phyloP scores from a whole-genome alignment of 768 basidiomycete species.

The Lactarius deliciosus region DNA sequence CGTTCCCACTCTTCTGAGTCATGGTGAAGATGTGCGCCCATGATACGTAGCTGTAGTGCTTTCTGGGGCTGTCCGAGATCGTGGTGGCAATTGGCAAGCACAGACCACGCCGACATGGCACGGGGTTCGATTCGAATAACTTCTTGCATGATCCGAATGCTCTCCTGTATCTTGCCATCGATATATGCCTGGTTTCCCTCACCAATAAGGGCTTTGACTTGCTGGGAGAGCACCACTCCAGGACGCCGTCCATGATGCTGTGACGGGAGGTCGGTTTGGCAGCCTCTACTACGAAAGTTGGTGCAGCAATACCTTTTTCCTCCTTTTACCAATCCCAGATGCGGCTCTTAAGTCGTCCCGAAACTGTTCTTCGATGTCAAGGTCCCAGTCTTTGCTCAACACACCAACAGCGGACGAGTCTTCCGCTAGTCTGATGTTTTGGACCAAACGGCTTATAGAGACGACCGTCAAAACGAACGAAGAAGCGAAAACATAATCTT shows the following conservation, averaged over 20 bases:
- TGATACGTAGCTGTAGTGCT: slow-evolving; percentile 79
- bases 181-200: slow-evolving; percentile 88
- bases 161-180: slow-evolving; percentile 60
- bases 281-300: not conserved
- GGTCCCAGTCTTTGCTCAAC: slow-evolving; percentile 71
- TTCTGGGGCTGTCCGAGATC: slow-evolving; percentile 68
- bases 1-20: slow-evolving; percentile 88
- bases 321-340: slow-evolving; percentile 62
- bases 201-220: slow-evolving; percentile 74
- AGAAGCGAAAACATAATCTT: not conserved
- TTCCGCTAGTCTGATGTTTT: slow-evolving; percentile 58
- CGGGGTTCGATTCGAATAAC: slow-evolving; percentile 93
- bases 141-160: slow-evolving; percentile 82
- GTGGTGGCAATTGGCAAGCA: slow-evolving; percentile 80
- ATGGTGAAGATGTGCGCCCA: slow-evolving; percentile 84
- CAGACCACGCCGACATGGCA: slow-evolving; percentile 80
- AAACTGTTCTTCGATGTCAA: slow-evolving; percentile 67
- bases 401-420: slow-evolving; percentile 45
- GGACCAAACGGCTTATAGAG: slow-evolving; percentile 58
- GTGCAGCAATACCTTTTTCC: slow-evolving; percentile 38
- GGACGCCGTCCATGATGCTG: slow-evolving; percentile 44
- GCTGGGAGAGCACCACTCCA: slow-evolving; percentile 63
- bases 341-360: slow-evolving; percentile 72
- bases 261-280: not conserved
- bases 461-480: not conserved